phyloP scores from a whole-genome alignment of 805 yeast genomes.

The Lachancea thermotolerans region DNA sequence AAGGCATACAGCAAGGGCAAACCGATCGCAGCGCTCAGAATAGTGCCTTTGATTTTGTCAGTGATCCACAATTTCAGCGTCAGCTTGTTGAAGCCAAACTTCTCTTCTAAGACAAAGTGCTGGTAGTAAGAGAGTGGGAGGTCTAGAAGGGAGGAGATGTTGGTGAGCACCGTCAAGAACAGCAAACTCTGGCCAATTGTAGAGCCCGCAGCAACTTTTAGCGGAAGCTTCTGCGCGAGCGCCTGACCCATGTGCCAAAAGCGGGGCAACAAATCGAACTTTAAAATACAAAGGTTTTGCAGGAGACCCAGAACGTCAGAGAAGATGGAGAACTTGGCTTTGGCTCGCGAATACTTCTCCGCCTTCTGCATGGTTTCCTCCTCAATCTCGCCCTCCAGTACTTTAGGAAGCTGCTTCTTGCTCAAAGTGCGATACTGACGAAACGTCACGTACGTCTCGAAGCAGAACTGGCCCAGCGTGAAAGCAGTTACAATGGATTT shows the following conservation, averaged over 20 bases:
- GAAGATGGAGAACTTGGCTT: slow-evolving; percentile 60
- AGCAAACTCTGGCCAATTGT: slow-evolving; percentile 66
- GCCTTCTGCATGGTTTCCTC: slow-evolving; percentile 69
- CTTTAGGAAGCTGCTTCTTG: slow-evolving; percentile 53
- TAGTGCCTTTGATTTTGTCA: slow-evolving; percentile 59
- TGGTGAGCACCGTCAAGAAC: slow-evolving; percentile 47
- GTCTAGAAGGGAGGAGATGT: slow-evolving; percentile 45
- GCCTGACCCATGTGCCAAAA: slow-evolving; percentile 49
- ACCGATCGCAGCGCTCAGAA: slow-evolving; percentile 52
- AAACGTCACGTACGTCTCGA: slow-evolving; percentile 64
- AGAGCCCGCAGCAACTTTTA: slow-evolving; percentile 38
- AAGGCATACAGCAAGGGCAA: slow-evolving; percentile 69
- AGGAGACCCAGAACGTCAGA: slow-evolving; percentile 44
- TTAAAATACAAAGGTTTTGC: slow-evolving; percentile 51
- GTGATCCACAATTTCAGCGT: slow-evolving; percentile 64
- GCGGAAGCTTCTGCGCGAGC: slow-evolving; percentile 28
- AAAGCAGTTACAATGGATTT: slow-evolving; percentile 66
- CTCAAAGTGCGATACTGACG: slow-evolving; percentile 69
- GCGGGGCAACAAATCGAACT: slow-evolving; percentile 57
- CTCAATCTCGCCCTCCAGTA: slow-evolving; percentile 61
- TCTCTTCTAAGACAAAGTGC: slow-evolving; percentile 85
- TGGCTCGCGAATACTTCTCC: slow-evolving; percentile 72
- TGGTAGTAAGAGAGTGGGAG: slow-evolving; percentile 70
- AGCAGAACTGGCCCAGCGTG: slow-evolving; percentile 64
- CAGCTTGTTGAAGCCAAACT: slow-evolving; percentile 86